Base-by-base conservation (phyloP, 306 rosid genomes). In the Dalbergia oliveri region DNA sequence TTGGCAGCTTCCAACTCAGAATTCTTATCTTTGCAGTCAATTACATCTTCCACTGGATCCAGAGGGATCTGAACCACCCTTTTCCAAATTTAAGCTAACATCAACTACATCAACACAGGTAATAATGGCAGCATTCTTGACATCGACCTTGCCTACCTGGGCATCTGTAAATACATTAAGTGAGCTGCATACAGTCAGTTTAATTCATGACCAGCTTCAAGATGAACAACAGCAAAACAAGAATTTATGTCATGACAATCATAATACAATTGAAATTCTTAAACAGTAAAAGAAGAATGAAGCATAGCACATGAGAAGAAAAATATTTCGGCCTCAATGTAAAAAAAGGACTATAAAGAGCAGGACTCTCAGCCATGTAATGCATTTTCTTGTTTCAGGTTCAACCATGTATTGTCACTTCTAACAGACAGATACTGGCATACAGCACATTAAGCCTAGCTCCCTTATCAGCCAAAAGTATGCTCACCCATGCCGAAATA, bases 101-200 rank as follows among this genome's bases (percentile, higher is more conserved):
- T 79, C 88, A 50, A 60, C 66, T 34, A 66, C 83, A 67, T 83
- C 87, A 77, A 67, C 84, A 74, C 82, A 83, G 51, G 88, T 84
- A 54, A 79, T 51, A 72, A 74, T 70, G 44, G 82, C 81, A 81
- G 58, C 56, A 61, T 85, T 85, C 75, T 85, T 85, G 16, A 50
- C 72, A 70, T 62, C 74, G 53, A 79, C 72, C 19, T 78, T 49
- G 72, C 72, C 79, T 73, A 60, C 88, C 82, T 83, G 81, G 79
- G 73, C 63, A 72, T 77, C 94, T 80, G 84, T 26, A 80, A 85
- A 76, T 63, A 82, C 64, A 57, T 69, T 33, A 69, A 4, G 47
- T 51, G 11, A 74, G 76, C 37, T 45, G 62, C 56, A 26, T 15
- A 51, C 53, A 80, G 47, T 77, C 37, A 67, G 26, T 54, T 65